Evolutionary conservation across 148 eudicot genomes (phyloP).

Genomic region (Hydrangea macrophylla): DNA sequence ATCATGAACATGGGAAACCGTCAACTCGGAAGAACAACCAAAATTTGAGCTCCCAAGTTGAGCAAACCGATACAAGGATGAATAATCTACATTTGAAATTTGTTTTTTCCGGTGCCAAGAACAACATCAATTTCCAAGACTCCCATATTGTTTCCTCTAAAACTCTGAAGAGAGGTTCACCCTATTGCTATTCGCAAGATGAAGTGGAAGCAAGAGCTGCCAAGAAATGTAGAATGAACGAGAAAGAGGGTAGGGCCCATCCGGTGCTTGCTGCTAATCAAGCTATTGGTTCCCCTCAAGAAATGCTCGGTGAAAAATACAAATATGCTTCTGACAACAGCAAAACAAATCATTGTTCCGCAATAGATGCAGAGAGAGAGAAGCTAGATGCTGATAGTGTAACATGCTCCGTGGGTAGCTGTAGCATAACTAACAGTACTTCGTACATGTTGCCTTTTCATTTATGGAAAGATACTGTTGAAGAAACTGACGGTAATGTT

Average conservation of each 20-base stretch:
- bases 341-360: conserved; percentile 30
- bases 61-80: conserved; percentile 10
- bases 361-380: conserved; percentile 33
- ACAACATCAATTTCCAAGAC: conserved; percentile 19
- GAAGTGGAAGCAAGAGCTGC: conserved; percentile 28
- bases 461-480: conserved; percentile 20
- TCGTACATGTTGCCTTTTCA: conserved; percentile 19
- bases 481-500: conserved; percentile 36
- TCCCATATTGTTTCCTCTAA: conserved; percentile 23
- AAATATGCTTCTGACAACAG: conserved; percentile 21
- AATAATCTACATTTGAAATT: conserved; percentile 22
- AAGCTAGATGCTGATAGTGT: conserved; percentile 32
- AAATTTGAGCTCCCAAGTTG: conserved; percentile 14
- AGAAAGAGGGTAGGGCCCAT: conserved; percentile 20
- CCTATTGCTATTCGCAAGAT: conserved; percentile 14
- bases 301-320: conserved; percentile 32
- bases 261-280: conserved; percentile 21
- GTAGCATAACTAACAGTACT: conserved; percentile 41
- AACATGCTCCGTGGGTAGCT: conserved; percentile 68
- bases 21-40: conserved; percentile 23
- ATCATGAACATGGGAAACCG: conserved; percentile 28
- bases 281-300: conserved; percentile 38
- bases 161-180: conserved; percentile 39
- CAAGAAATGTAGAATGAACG: conserved; percentile 30
- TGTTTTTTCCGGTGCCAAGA: conserved; percentile 20